phyloP scores from a whole-genome alignment of 2,329 filamentous ascomycete genomes.

The Pseudogymnoascus sp. region DNA sequence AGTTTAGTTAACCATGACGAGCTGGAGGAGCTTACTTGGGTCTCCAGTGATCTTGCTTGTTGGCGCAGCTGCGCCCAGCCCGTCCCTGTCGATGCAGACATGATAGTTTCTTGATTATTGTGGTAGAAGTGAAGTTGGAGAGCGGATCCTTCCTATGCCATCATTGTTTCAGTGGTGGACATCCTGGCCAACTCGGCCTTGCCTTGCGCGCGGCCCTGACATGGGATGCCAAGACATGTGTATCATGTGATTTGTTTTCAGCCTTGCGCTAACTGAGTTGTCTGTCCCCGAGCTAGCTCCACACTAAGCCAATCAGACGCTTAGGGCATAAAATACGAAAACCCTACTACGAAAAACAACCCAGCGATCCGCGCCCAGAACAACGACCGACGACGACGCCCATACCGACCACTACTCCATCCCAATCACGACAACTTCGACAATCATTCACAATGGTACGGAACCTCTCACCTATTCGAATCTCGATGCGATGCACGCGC shows the following conservation, averaged over 20 bases:
- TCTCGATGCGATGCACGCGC: neutral
- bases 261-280: constrained; percentile 3
- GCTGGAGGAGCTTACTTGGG: constrained; percentile 54
- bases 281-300: neutral
- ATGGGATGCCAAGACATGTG: neutral
- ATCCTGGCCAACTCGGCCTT: neutral
- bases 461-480: constrained; percentile 5
- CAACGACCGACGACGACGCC: constrained; percentile 18
- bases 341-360: constrained; percentile 9
- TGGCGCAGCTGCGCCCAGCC: constrained; percentile 94
- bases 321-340: constrained; percentile 9
- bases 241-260: neutral
- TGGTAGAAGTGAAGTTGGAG: neutral
- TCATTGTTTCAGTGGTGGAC: neutral
- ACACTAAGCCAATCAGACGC: neutral
- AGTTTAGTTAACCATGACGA: neutral
- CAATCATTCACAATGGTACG: constrained; percentile 30
- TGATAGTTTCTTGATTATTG: constrained; percentile 11
- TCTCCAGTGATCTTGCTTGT: constrained; percentile 80
- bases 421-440: constrained; percentile 18
- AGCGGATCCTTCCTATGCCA: neutral
- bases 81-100: constrained; percentile 25
- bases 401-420: constrained; percentile 21
- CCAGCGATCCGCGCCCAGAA: constrained; percentile 9
- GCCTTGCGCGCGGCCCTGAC: neutral